phyloP scores from a whole-genome alignment of 768 basidiomycete species.

The Suillus bovinus region DNA sequence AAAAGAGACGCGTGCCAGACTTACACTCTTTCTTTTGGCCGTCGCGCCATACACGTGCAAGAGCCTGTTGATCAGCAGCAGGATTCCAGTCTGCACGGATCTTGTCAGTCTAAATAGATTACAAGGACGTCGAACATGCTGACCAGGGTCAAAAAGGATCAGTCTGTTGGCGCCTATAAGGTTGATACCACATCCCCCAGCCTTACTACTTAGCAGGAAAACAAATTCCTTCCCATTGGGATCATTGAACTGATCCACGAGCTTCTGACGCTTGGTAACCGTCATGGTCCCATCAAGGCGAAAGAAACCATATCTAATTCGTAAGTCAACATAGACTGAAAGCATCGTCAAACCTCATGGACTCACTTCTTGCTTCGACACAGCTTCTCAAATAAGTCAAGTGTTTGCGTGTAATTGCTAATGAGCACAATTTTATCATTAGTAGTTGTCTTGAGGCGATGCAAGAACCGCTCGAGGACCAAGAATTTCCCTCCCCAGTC shows the following conservation, averaged over 20 bases:
- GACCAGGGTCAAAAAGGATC: conserved; percentile 94
- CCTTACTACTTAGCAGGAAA: conserved; percentile 93
- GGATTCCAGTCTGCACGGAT: conserved; percentile 88
- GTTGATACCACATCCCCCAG: conserved; percentile 96
- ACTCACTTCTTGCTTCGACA: conserved; percentile 81
- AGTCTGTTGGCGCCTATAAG: conserved; percentile 94
- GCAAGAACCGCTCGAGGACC: conserved; percentile 89
- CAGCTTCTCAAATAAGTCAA: conserved; percentile 90
- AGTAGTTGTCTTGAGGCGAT: conserved; percentile 77
- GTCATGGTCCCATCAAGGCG: conserved; percentile 95
- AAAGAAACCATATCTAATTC: conserved; percentile 79
- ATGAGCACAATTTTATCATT: conserved; percentile 96
- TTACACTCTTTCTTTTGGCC: conserved; percentile 99
- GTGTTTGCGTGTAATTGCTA: conserved; percentile 94
- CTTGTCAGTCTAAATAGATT: neutral
- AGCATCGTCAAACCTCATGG: neutral
- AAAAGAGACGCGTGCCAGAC: conserved; percentile 24
- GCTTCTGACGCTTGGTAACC: conserved; percentile 89
- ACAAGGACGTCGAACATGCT: conserved; percentile 15
- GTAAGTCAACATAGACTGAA: neutral
- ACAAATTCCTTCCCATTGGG: conserved; percentile 92
- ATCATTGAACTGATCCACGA: conserved; percentile 95
- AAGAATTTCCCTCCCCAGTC: conserved; percentile 92
- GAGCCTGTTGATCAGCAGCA: conserved; percentile 96
- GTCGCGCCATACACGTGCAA: conserved; percentile 99